These are phyloP conservation scores for Astragalus membranaceus DNA, from an alignment of 306 rosid species.

Conservation along the genomic window DNA sequence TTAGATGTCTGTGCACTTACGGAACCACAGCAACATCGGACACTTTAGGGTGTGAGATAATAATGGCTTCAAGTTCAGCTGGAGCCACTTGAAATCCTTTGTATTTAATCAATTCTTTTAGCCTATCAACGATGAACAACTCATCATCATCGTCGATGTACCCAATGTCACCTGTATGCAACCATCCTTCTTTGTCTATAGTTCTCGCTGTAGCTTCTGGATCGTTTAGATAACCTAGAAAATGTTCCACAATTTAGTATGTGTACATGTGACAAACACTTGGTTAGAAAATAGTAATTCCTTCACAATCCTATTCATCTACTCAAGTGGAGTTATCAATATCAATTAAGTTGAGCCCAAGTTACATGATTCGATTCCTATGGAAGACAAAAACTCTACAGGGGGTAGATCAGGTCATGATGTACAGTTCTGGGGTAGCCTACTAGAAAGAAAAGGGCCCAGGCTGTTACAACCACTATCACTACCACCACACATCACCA, in stretches of 20 bases:
- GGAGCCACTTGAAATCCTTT: constrained; percentile 36
- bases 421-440: too few species aligned
- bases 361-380: too few species aligned
- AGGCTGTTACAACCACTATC: too few species aligned
- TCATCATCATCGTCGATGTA: constrained; percentile 27
- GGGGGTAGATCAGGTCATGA: too few species aligned
- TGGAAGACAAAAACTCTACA: too few species aligned
- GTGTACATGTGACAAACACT: too few species aligned
- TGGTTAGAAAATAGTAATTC: neutral
- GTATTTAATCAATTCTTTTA: constrained; percentile 25
- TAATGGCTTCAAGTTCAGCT: constrained; percentile 28
- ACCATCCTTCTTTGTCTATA: constrained; percentile 30
- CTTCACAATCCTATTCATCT: neutral
- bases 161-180: constrained; percentile 30
- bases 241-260: neutral
- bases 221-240: constrained; percentile 22
- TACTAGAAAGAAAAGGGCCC: too few species aligned
- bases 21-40: constrained; percentile 29
- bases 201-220: constrained; percentile 23
- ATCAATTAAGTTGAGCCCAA: too few species aligned
- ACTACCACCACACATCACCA: too few species aligned
- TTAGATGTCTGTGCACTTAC: constrained; percentile 3
- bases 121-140: constrained; percentile 31
- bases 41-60: constrained; percentile 9
- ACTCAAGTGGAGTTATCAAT: neutral